Evolutionary conservation across 164 flowering plant species (phyloP).

Genomic region (Piper betle): DNA sequence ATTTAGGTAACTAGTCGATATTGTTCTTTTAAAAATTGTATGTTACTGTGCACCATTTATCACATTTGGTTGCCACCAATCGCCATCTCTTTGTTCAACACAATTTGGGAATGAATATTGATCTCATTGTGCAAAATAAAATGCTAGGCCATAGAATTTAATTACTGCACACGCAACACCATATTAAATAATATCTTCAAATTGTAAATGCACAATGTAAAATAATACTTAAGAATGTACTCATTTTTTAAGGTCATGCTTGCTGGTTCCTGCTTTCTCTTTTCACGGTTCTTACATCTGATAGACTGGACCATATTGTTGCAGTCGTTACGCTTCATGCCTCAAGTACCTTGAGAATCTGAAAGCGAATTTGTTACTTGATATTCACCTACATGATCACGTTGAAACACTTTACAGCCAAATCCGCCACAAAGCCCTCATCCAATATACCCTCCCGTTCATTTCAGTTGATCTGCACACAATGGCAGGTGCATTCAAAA

Average conservation of each 20-base stretch:
- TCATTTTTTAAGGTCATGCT: not conserved
- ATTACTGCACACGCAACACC: no score
- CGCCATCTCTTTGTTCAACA: no score
- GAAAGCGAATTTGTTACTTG: conserved; percentile 71
- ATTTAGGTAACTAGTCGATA: not conserved
- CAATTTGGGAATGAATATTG: no score
- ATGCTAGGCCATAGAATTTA: no score
- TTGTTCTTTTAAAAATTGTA: no score
- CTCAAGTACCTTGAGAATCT: conserved; percentile 80
- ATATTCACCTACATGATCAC: conserved; percentile 91
- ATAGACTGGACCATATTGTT: conserved; percentile 3
- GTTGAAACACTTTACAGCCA: conserved; percentile 74
- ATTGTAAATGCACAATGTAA: no score
- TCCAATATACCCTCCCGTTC: conserved; percentile 93
- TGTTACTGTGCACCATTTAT: no score
- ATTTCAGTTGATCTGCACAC: conserved; percentile 83
- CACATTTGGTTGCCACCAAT: no score
- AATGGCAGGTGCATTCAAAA: conserved; percentile 98
- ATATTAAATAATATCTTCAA: no score
- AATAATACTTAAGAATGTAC: no score
- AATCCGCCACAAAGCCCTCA: conserved; percentile 90
- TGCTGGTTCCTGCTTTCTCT: not conserved
- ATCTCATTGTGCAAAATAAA: no score
- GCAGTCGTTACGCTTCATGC: conserved; percentile 95
- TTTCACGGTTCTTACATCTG: not conserved